Base-by-base conservation (phyloP, 306 rosid species). In the Lablab purpureus region DNA sequence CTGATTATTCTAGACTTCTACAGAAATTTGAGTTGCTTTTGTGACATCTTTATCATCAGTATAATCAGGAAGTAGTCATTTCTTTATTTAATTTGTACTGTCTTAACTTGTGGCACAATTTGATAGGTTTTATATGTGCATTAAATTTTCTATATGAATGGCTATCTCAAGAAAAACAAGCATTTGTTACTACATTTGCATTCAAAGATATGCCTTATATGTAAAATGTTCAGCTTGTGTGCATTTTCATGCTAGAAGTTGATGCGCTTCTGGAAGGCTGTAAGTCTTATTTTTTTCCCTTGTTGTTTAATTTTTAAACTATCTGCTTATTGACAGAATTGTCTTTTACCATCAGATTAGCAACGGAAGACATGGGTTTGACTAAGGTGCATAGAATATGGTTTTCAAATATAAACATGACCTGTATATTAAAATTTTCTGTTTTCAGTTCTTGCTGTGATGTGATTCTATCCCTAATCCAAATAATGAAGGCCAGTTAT, bases 341-440 rank as follows among this genome's bases (percentile, higher is more conserved):
- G 46, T 34, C 18, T 30, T 65, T 58, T 28, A 11, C 15, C 0
- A 11, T 15, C 5, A 2, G 10, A 41, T 41, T 41, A 11, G 68
- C 63, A 58, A 58, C 5, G 40, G 19, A 40, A 10, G 50, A 50
- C 60, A 8, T 34, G 1, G 23, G 30, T 40, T 40, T 40, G 12
- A 40, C 45, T 40, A 40, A 40, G 2, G 45, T 9, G 45, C 45
- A 40, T 40, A 40, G 8, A 40, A 25, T 76, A 28, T 62, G 63
- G 43, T 30, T 70, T 59, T 15, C 54, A 15, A 46, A 78, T 13
- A n/a, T 58, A 7, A 64, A 82, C 17, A 71, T 51, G 49, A 52
- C 60, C 47, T 68, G 32, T 18, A 30, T 30, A 15, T 54, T 52
- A 45, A 65, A n/a, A 15, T 63, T 71, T 32, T 43, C 60, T 64